Conservation (phyloP, 306 rosid genomes). For the Benincasa hispida region DNA sequence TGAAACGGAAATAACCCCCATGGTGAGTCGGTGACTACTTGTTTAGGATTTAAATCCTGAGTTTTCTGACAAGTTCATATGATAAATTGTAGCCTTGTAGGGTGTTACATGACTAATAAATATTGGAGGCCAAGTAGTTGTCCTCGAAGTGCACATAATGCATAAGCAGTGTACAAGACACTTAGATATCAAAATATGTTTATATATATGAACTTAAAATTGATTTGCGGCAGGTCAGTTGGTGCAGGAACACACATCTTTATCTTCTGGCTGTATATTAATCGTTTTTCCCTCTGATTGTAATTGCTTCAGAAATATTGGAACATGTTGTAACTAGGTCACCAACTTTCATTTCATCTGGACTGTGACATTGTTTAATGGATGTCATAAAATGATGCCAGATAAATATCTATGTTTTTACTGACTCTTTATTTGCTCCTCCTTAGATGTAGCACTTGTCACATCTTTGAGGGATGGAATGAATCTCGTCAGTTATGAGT, state of each 20-base stretch:
- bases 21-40: neutral
- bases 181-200: neutral
- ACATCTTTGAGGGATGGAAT: conserved; percentile 85
- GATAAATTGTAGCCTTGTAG: neutral
- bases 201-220: neutral
- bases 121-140: neutral
- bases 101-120: neutral
- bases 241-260: neutral
- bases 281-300: neutral
- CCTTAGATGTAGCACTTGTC: conserved; percentile 67
- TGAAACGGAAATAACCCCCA: neutral
- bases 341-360: neutral
- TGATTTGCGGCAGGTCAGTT: neutral
- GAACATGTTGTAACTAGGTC: neutral
- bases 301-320: neutral
- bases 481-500: conserved; percentile 90
- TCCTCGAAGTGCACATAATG: neutral
- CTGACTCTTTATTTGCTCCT: conserved; percentile 8
- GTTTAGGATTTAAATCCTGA: neutral
- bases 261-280: neutral
- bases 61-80: neutral
- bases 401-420: neutral
- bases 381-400: neutral
- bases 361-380: neutral
- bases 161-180: neutral